phyloP scores from a whole-genome alignment of 2,329 filamentous ascomycete species.

The Chaetothyriales sp. region DNA sequence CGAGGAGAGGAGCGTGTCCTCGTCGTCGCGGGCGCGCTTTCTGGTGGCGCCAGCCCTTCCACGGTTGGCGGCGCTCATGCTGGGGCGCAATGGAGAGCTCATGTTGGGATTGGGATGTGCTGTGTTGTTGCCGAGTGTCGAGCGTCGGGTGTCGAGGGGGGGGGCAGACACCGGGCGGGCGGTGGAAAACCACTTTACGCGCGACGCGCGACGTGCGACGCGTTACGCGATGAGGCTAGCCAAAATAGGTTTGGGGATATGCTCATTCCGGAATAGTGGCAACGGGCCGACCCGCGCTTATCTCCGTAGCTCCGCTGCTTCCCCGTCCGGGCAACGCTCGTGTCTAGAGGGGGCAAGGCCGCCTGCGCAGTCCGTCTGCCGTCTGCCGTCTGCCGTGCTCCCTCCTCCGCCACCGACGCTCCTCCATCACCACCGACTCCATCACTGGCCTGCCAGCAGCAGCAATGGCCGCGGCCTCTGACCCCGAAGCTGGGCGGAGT shows the following conservation, averaged over 20 bases:
- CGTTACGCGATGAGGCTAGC: too few relatives aligned
- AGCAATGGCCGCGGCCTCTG: neutral
- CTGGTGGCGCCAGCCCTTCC: conserved; percentile 42
- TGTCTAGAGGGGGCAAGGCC: too few relatives aligned
- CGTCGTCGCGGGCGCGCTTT: conserved; percentile 53
- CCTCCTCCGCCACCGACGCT: too few relatives aligned
- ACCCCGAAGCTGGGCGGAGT: neutral
- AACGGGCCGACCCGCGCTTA: neutral
- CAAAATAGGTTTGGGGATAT: too few relatives aligned
- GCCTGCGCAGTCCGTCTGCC: too few relatives aligned
- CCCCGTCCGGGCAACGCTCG: too few relatives aligned
- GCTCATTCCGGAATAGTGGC: neutral
- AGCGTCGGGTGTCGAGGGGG: neutral
- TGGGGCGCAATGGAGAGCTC: conserved; percentile 71
- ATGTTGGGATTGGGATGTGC: neutral
- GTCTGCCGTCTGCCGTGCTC: too few relatives aligned
- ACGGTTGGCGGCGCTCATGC: conserved; percentile 71
- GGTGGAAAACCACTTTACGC: neutral
- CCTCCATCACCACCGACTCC: neutral
- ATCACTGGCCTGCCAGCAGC: neutral
- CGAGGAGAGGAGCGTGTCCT: conserved; percentile 47
- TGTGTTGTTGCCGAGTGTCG: too few relatives aligned
- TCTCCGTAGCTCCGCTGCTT: neutral
- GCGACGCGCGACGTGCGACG: conserved; percentile 5
- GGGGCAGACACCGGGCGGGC: neutral